Percentiles rank a stretch among this genome's conserved stretches.
phyloP scores from a whole-genome alignment of 768 basidiomycete species.

The Boletus sp. region DNA sequence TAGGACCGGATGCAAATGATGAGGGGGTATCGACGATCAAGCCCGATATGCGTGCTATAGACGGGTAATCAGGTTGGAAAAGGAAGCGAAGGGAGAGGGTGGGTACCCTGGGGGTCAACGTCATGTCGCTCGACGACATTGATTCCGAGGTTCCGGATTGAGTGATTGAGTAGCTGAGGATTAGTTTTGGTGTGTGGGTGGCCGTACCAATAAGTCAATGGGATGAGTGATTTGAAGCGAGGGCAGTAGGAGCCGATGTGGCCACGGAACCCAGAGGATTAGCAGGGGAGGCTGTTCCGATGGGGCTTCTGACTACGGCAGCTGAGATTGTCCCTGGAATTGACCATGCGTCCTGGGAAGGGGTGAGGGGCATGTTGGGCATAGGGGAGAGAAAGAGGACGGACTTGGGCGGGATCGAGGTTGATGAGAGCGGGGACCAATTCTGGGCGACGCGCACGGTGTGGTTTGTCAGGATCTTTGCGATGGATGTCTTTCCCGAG shows the following conservation, averaged over 20 bases:
- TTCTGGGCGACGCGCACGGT: slow-evolving; percentile 74
- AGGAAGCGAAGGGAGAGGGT: background rate
- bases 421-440: slow-evolving; percentile 81
- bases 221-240: slow-evolving; percentile 73
- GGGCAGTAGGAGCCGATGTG: slow-evolving; percentile 75
- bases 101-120: slow-evolving; percentile 61
- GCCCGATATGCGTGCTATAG: slow-evolving; percentile 68
- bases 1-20: slow-evolving; percentile 62
- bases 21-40: slow-evolving; percentile 85
- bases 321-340: slow-evolving; percentile 80
- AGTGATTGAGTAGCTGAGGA: slow-evolving; percentile 70
- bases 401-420: slow-evolving; percentile 79
- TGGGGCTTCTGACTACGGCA: slow-evolving; percentile 58
- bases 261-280: slow-evolving; percentile 74
- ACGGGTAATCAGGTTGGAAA: background rate
- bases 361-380: slow-evolving; percentile 12
- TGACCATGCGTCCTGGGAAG: slow-evolving; percentile 71
- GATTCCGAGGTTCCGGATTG: slow-evolving; percentile 75
- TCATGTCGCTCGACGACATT: slow-evolving; percentile 68
- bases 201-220: slow-evolving; percentile 82
- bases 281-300: slow-evolving; percentile 78
- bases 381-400: slow-evolving; percentile 19
- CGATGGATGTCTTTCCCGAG: slow-evolving; percentile 89
- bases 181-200: slow-evolving; percentile 72
- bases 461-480: slow-evolving; percentile 89